phyloP scores from a whole-genome alignment of 768 basidiomycete genomes.

The Lanmaoa rubissima region DNA sequence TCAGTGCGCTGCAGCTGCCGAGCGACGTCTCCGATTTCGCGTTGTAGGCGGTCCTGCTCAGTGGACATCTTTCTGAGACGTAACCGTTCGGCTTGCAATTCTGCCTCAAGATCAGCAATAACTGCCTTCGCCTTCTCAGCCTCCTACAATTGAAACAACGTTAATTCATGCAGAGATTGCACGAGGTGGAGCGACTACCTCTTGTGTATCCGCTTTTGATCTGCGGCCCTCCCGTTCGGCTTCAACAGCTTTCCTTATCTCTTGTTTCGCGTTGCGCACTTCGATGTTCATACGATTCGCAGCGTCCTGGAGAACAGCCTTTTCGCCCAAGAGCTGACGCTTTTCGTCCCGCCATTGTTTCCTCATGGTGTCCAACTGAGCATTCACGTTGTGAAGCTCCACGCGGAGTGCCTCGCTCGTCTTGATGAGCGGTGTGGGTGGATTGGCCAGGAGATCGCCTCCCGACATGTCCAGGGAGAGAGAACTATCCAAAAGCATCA shows the following conservation, averaged over 20 bases:
- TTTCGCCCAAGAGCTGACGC: slow-evolving; percentile 62
- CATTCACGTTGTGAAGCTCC: slow-evolving; percentile 60
- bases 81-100: slow-evolving; percentile 68
- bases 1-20: slow-evolving; percentile 69
- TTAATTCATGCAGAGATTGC: slow-evolving; percentile 1
- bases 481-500: slow-evolving; percentile 39
- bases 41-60: slow-evolving; percentile 60
- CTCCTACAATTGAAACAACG: slow-evolving; percentile 45
- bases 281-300: slow-evolving; percentile 64
- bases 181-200: slow-evolving; percentile 37
- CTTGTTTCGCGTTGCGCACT: slow-evolving; percentile 56
- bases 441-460: slow-evolving; percentile 49
- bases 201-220: slow-evolving; percentile 51
- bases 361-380: slow-evolving; percentile 62
- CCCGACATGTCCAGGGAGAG: slow-evolving; percentile 45
- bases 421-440: slow-evolving; percentile 66
- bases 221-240: slow-evolving; percentile 49
- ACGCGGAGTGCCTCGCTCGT: slow-evolving; percentile 62
- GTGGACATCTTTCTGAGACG: slow-evolving; percentile 59
- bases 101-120: slow-evolving; percentile 67
- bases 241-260: slow-evolving; percentile 52
- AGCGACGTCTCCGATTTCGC: slow-evolving; percentile 63
- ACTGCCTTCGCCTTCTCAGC: slow-evolving; percentile 62
- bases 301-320: slow-evolving; percentile 67
- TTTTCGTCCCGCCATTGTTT: slow-evolving; percentile 70